phyloP scores from a whole-genome alignment of 2,329 filamentous ascomycete species.

The Metarhizium guizhouense region DNA sequence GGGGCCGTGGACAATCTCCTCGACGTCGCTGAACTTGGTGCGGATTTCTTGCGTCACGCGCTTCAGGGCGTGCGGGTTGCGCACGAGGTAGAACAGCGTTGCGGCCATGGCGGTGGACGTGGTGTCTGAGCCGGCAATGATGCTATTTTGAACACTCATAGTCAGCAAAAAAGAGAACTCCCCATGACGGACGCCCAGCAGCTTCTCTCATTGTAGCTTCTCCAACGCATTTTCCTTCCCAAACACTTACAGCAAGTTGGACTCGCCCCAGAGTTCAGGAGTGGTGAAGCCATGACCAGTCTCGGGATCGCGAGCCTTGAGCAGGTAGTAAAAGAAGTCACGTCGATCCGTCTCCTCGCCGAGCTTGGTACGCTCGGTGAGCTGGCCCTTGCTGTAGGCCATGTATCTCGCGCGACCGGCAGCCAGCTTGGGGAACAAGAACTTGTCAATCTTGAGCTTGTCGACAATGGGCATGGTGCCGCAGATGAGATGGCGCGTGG shows the following conservation, averaged over 20 bases:
- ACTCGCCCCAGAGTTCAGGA: slow-evolving; percentile 61
- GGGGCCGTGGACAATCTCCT: slow-evolving; percentile 46
- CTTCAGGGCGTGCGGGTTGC: slow-evolving; percentile 37
- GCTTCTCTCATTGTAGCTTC: too few relatives aligned
- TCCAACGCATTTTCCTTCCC: too few relatives aligned
- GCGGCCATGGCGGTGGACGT: slow-evolving; percentile 60
- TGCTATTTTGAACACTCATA: slow-evolving; percentile 25
- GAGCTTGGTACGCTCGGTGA: slow-evolving; percentile 56
- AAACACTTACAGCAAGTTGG: slow-evolving; percentile 49
- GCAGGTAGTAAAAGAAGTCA: slow-evolving; percentile 69
- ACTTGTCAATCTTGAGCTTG: slow-evolving; percentile 55
- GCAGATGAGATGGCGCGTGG: slow-evolving; percentile 60
- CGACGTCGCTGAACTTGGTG: slow-evolving; percentile 36
- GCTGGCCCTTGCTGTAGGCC: slow-evolving; percentile 59
- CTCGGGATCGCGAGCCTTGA: slow-evolving; percentile 63
- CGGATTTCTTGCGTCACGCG: slow-evolving; percentile 44
- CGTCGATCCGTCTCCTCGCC: slow-evolving; percentile 58
- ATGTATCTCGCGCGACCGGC: slow-evolving; percentile 61
- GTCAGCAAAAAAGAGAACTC: background rate
- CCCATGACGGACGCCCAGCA: too few relatives aligned
- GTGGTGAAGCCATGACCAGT: slow-evolving; percentile 58
- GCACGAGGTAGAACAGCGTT: slow-evolving; percentile 53
- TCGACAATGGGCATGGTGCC: slow-evolving; percentile 64
- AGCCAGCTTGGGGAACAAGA: slow-evolving; percentile 59
- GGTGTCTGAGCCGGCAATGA: slow-evolving; percentile 64